A percentile compares a stretch with the other conserved stretches of the same genome.
Conservation (phyloP, 371 early-diverging fungal species). For the Umbelopsis sp. region DNA sequence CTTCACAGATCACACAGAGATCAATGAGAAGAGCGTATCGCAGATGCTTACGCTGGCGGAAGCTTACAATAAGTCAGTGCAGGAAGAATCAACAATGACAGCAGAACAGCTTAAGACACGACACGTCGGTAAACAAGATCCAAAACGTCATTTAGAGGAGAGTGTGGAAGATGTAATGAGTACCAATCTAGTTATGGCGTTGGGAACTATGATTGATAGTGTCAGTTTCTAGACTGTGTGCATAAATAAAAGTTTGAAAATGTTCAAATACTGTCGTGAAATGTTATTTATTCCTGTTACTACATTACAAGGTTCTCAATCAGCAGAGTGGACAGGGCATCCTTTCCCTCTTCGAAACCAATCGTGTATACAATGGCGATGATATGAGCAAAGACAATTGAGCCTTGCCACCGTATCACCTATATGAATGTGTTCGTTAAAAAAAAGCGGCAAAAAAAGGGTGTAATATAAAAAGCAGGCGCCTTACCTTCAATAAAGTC, state of each 20-base stretch:
- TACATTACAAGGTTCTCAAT: background rate
- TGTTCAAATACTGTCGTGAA: background rate
- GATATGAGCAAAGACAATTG: slow-evolving; percentile 86
- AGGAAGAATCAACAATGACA: slow-evolving; percentile 94
- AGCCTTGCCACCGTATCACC: slow-evolving; percentile 71
- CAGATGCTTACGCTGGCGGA: slow-evolving; percentile 88
- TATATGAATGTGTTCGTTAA: slow-evolving; percentile 22
- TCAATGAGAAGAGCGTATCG: slow-evolving; percentile 85
- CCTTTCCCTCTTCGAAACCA: slow-evolving; percentile 74
- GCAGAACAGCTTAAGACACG: slow-evolving; percentile 93
- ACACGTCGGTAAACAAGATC: slow-evolving; percentile 98
- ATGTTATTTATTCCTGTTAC: background rate
- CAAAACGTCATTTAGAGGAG: slow-evolving; percentile 96
- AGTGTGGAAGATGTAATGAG: slow-evolving; percentile 90
- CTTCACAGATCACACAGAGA: slow-evolving; percentile 78
- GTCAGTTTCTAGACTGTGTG: slow-evolving; percentile 61
- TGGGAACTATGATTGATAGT: slow-evolving; percentile 91
- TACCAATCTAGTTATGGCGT: slow-evolving; percentile 92
- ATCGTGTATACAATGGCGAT: slow-evolving; percentile 74
- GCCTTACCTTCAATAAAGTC: slow-evolving; percentile 66
- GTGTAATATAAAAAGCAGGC: background rate
- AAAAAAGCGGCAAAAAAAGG: too few species aligned
- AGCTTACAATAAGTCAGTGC: slow-evolving; percentile 93
- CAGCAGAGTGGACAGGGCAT: slow-evolving; percentile 74
- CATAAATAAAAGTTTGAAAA: slow-evolving; percentile 1